Evolutionary conservation across 1,139 yeast genomes (phyloP).

Genomic region (Debaryomyces sp.): DNA sequence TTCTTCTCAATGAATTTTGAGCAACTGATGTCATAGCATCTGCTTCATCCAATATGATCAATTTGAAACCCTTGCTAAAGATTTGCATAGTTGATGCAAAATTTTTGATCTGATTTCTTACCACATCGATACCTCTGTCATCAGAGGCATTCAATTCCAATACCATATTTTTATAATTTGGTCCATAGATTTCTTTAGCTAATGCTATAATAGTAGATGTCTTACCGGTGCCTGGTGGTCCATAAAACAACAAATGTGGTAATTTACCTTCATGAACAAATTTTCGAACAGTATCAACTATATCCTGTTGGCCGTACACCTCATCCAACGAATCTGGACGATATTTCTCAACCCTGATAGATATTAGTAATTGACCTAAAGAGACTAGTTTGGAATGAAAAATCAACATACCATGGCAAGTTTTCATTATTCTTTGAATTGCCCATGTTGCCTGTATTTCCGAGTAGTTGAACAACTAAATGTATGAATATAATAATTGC

Average conservation of each 20-base stretch:
- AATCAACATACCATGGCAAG: constrained; percentile 44
- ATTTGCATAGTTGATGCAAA: constrained; percentile 92
- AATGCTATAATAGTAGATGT: constrained; percentile 91
- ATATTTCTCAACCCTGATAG: constrained; percentile 85
- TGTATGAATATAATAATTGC: not conserved
- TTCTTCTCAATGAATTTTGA: constrained; percentile 85
- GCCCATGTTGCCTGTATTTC: constrained; percentile 1
- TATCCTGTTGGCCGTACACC: constrained; percentile 88
- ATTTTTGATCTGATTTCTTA: constrained; percentile 79
- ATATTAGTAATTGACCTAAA: constrained; percentile 13
- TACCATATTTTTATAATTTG: constrained; percentile 83
- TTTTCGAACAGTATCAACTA: constrained; percentile 77
- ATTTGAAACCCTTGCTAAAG: constrained; percentile 77
- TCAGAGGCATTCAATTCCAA: constrained; percentile 87
- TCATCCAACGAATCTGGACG: constrained; percentile 85
- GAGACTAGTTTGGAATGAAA: too few species aligned
- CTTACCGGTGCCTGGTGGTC: constrained; percentile 98
- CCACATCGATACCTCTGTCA: constrained; percentile 87
- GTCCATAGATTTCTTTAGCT: constrained; percentile 90
- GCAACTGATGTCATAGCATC: constrained; percentile 99
- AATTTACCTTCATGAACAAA: constrained; percentile 82
- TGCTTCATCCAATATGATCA: constrained; percentile 94
- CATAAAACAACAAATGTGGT: constrained; percentile 90
- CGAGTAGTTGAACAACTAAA: not conserved
- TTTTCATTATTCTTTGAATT: constrained; percentile 25